Base-by-base conservation (phyloP, 805 yeast genomes). In the Yarrowia keelungensis region DNA sequence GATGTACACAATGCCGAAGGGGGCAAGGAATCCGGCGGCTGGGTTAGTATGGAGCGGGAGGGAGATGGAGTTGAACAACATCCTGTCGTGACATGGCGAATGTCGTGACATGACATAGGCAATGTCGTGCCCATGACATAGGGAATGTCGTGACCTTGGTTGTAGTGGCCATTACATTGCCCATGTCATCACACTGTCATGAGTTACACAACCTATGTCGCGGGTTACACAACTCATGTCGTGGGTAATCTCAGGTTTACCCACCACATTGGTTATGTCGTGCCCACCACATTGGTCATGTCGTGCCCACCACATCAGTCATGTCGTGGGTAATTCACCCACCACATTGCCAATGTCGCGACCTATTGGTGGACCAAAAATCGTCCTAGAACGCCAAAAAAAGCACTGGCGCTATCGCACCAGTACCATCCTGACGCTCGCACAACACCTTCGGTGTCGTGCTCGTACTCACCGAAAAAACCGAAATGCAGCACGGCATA, bases 401-500 rank as follows among this genome's bases (percentile, higher is more conserved):
- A 5, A 3, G 32, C 32, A 26, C 32, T 26, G 32, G 32, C 32
- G 32, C 32, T 26, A 5, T 26, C 32, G 32, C 32, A 26, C 32
- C 32, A 26, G 32, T 26, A 5, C 19, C 1, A 19, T 19, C 19
- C 19, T 19, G 19, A 19, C 19, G 19, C 19, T 19, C 19, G 19
- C 19, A 19, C 19, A 19, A 19, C 19, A 26, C 32, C 32, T 26
- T 19, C 19, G 16, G n/a, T 11, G 3, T 12, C 2, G 3, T 26
- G 35, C 8, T 22, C 4, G n/a, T 22, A 79, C 82, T 68, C 78
- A 78, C 89, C 86, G 73, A 89, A 84, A 82, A 87, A 89, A 67
- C 92, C 87, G 84, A 90, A 89, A 84, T 89, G 97, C 73, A 89
- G 84, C 67, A 92, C 82, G 73, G 88, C 91, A 79, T 85, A 92